Conservation (phyloP, 228 moss, liverwort and hornwort species). For the Sphagnum fallax region DNA sequence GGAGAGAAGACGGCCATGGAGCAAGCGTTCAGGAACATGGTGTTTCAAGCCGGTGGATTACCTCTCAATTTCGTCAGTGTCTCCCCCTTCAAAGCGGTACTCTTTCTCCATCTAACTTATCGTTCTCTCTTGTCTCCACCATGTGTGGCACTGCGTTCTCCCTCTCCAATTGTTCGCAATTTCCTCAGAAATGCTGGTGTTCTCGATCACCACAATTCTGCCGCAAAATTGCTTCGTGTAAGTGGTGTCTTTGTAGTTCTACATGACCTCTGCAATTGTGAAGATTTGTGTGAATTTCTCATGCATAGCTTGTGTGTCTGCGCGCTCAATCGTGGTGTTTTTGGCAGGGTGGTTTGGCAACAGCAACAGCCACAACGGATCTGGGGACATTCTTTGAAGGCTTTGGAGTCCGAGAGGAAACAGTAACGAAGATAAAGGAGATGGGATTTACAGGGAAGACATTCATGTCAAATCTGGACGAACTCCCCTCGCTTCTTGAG, state of each 20-base stretch:
- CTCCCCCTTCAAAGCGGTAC: background rate
- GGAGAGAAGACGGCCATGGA: conserved; percentile 52
- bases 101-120: background rate
- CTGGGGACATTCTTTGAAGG: conserved; percentile 55
- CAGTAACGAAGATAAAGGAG: conserved; percentile 48
- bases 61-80: conserved; percentile 41
- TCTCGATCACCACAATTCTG: background rate
- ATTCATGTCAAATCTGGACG: conserved; percentile 58
- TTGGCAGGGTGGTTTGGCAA: too few relatives aligned
- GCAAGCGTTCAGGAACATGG: conserved; percentile 52
- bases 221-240: background rate
- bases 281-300: background rate
- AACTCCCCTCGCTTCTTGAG: conserved; percentile 45
- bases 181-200: too few relatives aligned
- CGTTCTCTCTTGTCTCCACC: background rate
- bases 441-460: conserved; percentile 67
- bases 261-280: background rate
- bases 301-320: background rate
- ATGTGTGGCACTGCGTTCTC: background rate
- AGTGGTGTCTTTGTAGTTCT: background rate
- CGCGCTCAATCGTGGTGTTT: background rate
- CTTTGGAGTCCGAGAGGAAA: conserved; percentile 52
- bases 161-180: too few relatives aligned
- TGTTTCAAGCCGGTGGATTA: conserved; percentile 53
- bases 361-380: conserved; percentile 31